Base-by-base conservation (phyloP, 23 red algal species). In the Gracilaria domingensis region DNA sequence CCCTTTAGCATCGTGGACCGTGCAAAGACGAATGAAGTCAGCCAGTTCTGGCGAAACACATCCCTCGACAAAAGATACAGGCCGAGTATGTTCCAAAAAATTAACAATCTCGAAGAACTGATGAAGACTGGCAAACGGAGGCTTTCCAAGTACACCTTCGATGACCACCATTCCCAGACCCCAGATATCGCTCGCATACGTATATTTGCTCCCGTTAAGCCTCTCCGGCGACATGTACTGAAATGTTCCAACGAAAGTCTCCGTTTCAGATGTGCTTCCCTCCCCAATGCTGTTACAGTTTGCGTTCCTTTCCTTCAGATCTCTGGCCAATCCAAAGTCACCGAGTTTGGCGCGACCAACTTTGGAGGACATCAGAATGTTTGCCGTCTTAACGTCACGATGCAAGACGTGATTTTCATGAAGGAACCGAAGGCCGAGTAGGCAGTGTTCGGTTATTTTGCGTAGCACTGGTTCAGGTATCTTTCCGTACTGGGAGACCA, bases 141-240 rank as follows among this genome's bases (percentile, higher is more conserved):
- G 91, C 54, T 79, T 78, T 23, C 88, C 89, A 34, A 96, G 69
- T 28, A 59, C 61, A 50, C 94, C 92, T 78, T 96, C 94, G 24
- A 87, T 50, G 8, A 96, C 62, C 9, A 78, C 62, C 29, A 96
- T 88, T 36, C 94, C 94, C 12, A 96, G 88, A 4, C 81, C 87
- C 94, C 94, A 96, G 11, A 96, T 85, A 60, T 96, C 94, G 56
- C 86, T 88, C 12, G 94, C 94, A 66, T 92, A 93, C 24, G 94
- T 96, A 57, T 96, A 96, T 30, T 67, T 54, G 21, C 54, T 58
- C 20, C 94, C 94, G 44, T 86, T 75, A 23, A 96, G 64, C 33
- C 94, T 79, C 78, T 96, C 94, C 20, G 94, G 94, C 16, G 86
- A 91, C 89, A 96, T 93, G 82, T 96, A 96, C 4, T 88, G 82